phyloP scores from a whole-genome alignment of 106 monocot species.

The Acanthochlamys bracteata region DNA sequence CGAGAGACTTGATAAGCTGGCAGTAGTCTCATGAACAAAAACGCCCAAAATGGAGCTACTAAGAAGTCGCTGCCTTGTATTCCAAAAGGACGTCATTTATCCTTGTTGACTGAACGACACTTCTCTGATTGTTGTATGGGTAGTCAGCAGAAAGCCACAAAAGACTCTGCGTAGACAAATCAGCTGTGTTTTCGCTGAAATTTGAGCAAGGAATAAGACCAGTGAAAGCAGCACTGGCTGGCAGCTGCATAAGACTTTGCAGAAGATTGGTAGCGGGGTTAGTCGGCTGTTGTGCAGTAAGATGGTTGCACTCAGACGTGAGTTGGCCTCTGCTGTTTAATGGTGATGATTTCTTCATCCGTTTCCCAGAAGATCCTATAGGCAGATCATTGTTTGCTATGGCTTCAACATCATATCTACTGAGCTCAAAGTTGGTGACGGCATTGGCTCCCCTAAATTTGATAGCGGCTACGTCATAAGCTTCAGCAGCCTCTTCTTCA shows the following conservation, averaged over 20 bases:
- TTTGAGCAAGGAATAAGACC: slow-evolving; percentile 7
- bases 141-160: slow-evolving; percentile 8
- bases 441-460: slow-evolving; percentile 57
- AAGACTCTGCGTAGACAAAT: slow-evolving; percentile 10
- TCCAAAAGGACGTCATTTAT: slow-evolving; percentile 11
- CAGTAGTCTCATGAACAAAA: too few relatives aligned
- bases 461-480: slow-evolving; percentile 63
- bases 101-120: not conserved
- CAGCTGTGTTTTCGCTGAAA: slow-evolving; percentile 1
- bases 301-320: not conserved
- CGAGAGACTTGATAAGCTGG: not conserved
- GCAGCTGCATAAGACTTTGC: slow-evolving; percentile 27
- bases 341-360: slow-evolving; percentile 15
- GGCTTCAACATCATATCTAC: slow-evolving; percentile 32
- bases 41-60: not conserved
- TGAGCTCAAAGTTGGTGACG: slow-evolving; percentile 48
- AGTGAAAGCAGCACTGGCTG: not conserved
- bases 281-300: not conserved
- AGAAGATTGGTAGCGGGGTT: slow-evolving; percentile 3
- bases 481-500: slow-evolving; percentile 63
- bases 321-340: slow-evolving; percentile 1
- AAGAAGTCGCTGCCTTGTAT: slow-evolving; percentile 2
- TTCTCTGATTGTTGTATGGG: slow-evolving; percentile 9
- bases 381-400: slow-evolving; percentile 6
- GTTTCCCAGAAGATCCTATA: slow-evolving; percentile 9